phyloP scores from a whole-genome alignment of 805 yeast genomes.

The Lipomyces japonicus region DNA sequence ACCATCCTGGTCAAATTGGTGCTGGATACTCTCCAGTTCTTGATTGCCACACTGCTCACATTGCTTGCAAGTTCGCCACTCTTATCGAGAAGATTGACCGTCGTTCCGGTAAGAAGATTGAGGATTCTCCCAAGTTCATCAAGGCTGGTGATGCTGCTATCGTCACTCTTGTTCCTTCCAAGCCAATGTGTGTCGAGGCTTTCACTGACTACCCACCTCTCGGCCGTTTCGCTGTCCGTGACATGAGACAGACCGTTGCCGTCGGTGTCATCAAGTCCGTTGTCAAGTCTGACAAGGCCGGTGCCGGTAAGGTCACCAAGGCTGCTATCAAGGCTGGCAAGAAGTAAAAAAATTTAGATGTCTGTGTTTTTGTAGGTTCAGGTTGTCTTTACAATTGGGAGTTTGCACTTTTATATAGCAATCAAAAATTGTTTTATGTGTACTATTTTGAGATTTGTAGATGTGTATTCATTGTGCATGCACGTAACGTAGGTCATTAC shows the following conservation, averaged over 20 bases:
- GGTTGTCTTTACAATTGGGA: too few relatives aligned
- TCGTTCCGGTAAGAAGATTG: constrained; percentile 86
- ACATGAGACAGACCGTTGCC: constrained; percentile 99
- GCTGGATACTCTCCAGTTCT: constrained; percentile 89
- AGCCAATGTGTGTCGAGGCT: constrained; percentile 93
- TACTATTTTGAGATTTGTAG: too few relatives aligned
- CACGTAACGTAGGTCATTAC: too few relatives aligned
- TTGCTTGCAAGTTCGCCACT: constrained; percentile 82
- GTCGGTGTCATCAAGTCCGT: constrained; percentile 98
- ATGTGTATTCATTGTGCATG: too few relatives aligned
- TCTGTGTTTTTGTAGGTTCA: constrained; percentile 8
- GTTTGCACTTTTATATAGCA: constrained; percentile 1
- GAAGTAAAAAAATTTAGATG: constrained; percentile 47
- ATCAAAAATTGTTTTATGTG: constrained; percentile 1
- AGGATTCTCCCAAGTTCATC: constrained; percentile 87
- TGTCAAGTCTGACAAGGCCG: constrained; percentile 76
- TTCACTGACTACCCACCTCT: constrained; percentile 94
- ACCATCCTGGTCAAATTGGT: constrained; percentile 89
- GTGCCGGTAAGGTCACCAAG: constrained; percentile 94
- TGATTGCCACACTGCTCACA: constrained; percentile 92
- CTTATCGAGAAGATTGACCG: constrained; percentile 82
- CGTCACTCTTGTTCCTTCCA: constrained; percentile 81
- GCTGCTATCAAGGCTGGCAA: constrained; percentile 82
- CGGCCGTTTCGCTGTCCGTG: constrained; percentile 98
- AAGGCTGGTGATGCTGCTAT: constrained; percentile 96